A percentile compares a stretch with the other conserved stretches of the same genome.
phyloP scores from a whole-genome alignment of 768 basidiomycete genomes.

The Dioszegia aurantiaca region DNA sequence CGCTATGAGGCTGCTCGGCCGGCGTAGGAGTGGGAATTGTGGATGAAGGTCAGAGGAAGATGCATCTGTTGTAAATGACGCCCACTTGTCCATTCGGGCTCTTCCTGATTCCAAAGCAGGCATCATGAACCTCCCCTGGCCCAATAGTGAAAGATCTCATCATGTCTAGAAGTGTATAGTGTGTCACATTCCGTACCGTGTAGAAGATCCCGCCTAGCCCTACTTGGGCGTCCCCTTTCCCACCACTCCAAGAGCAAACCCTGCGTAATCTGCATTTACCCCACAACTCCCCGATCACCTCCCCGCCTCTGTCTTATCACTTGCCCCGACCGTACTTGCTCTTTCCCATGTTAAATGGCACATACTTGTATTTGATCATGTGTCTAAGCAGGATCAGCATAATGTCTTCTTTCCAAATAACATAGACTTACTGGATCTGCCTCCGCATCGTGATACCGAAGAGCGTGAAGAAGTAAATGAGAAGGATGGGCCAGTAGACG shows the following conservation, averaged over 20 bases:
- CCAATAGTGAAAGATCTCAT: background rate
- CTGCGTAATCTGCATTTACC: background rate
- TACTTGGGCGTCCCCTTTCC: too few relatives aligned
- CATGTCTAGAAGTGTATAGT: too few relatives aligned
- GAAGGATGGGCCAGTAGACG: constrained; percentile 98
- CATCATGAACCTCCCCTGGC: too few relatives aligned
- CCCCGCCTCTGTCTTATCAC: background rate
- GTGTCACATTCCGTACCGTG: too few relatives aligned
- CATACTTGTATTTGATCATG: constrained; percentile 98
- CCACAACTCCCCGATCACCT: background rate
- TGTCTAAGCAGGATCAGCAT: constrained; percentile 61
- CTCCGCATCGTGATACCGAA: constrained; percentile 93
- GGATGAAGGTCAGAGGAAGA: background rate
- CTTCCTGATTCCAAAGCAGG: too few relatives aligned
- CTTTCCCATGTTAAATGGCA: constrained; percentile 92
- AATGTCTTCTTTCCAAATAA: background rate
- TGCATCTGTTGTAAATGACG: constrained; percentile 1
- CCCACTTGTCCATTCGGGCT: background rate
- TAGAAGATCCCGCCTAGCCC: too few relatives aligned
- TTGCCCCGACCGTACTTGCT: constrained; percentile 58
- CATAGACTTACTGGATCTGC: constrained; percentile 86
- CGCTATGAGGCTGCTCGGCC: constrained; percentile 59
- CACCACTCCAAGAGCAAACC: too few relatives aligned
- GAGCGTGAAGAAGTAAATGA: constrained; percentile 93
- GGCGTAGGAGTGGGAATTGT: too few relatives aligned